Base-by-base conservation (phyloP, 305 asterid genomes). In the Striga hermonthica region DNA sequence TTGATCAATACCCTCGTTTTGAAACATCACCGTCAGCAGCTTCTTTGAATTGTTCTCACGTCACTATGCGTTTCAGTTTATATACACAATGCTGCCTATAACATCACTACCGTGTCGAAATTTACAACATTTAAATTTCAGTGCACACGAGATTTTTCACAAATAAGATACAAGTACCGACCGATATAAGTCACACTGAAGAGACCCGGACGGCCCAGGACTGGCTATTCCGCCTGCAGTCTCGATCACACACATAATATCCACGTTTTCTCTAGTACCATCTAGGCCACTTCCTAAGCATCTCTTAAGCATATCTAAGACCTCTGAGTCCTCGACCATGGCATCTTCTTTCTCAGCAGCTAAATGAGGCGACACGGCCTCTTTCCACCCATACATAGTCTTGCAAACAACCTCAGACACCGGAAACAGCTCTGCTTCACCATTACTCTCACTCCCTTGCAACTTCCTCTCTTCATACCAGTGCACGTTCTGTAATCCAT, bases 191-290 rank as follows among this genome's bases (percentile, higher is more conserved):
- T 93, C 99, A 12, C 97, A 93, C 66, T 93, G 97, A 62, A 90
- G 97, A 52, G 96, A 68, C 58, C 95, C 95, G 9, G 97, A 84
- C 3, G 97, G 96, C 12, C 96, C 97, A 4, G 99, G 99, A 76
- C 99, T 93, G 60, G 97, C 96, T 65, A 90, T 97, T 3, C 99
- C 99, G 59, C 99, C 99, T 56, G 99, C 96, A 73, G 96, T 93
- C 81, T 93, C 99, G 64, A 90, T 76, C 72, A 90, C 82, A 74
- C 86, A 83, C 84, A 88, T 75, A 43, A 72, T 85, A 50, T 79
- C 80, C 57, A 60, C 36, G 59, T 75, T 84, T 47, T 62, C 78
- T 39, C 57, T 22, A 63, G 15, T 50, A 41, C 78, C 71, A 45
- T 15, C 72, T 38, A 50, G 41, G 56, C 63, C 81, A 48, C 31